Conservation (phyloP, 257 asterid genomes). For the Solanum peruvianum region DNA sequence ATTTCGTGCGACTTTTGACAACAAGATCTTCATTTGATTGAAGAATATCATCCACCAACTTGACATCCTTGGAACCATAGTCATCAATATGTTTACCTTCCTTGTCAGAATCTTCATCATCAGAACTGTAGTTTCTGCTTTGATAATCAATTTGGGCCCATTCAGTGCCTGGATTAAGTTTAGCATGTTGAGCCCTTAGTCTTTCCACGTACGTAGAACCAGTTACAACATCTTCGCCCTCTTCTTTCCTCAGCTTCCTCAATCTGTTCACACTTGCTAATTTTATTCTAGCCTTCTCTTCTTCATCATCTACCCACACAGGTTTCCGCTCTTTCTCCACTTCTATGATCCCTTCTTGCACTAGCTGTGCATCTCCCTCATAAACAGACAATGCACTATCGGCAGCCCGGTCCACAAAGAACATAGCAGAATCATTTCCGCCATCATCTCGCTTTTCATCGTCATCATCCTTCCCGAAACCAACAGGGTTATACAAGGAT, state of each 20-base stretch:
- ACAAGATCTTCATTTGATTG: slow-evolving; percentile 62
- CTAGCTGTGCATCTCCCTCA: slow-evolving; percentile 34
- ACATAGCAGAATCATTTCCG: slow-evolving; percentile 38
- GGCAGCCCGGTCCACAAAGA: slow-evolving; percentile 54
- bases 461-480: slow-evolving; percentile 44
- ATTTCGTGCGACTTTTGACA: slow-evolving; percentile 32
- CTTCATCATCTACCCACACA: slow-evolving; percentile 86
- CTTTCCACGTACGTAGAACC: slow-evolving; percentile 60
- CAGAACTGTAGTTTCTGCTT: slow-evolving; percentile 28
- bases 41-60: slow-evolving; percentile 38
- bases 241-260: slow-evolving; percentile 74
- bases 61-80: slow-evolving; percentile 18
- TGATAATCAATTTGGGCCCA: slow-evolving; percentile 60
- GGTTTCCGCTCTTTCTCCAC: slow-evolving; percentile 37
- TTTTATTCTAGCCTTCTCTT: slow-evolving; percentile 46
- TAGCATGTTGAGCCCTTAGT: slow-evolving; percentile 80
- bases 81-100: slow-evolving; percentile 9
- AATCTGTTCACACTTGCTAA: slow-evolving; percentile 67
- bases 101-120: slow-evolving; percentile 50
- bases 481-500: slow-evolving; percentile 51
- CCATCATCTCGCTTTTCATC: slow-evolving; percentile 26
- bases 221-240: slow-evolving; percentile 54
- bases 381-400: slow-evolving; percentile 43
- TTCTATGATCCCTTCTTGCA: slow-evolving; percentile 9
- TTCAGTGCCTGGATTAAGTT: slow-evolving; percentile 80